Evolutionary conservation across 495 filamentous ascomycete species (phyloP).

Genomic region (Lophiotrema nucula): DNA sequence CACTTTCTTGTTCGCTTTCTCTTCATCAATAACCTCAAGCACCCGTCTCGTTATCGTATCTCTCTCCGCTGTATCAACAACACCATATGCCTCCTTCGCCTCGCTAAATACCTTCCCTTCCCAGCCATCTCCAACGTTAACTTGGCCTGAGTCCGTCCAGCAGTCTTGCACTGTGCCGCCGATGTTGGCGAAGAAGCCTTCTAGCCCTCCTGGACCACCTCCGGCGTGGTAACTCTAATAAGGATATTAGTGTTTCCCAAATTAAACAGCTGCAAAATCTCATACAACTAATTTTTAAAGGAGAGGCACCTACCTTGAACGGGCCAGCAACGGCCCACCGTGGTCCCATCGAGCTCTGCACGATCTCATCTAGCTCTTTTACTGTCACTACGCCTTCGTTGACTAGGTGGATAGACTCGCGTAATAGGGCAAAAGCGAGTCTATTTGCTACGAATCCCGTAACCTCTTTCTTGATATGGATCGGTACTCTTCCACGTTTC

Average conservation of each 20-base stretch:
- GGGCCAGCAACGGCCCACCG: slow-evolving; percentile 59
- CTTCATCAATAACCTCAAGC: slow-evolving; percentile 32
- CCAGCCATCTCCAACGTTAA: slow-evolving; percentile 45
- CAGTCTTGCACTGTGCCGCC: slow-evolving; percentile 55
- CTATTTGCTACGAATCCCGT: slow-evolving; percentile 43
- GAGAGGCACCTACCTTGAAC: too few relatives aligned
- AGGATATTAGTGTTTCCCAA: too few relatives aligned
- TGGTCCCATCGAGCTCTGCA: slow-evolving; percentile 53
- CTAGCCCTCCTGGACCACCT: slow-evolving; percentile 55
- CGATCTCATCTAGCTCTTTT: slow-evolving; percentile 42
- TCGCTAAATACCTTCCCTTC: slow-evolving; percentile 37
- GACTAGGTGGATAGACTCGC: slow-evolving; percentile 40
- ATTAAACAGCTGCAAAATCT: too few relatives aligned
- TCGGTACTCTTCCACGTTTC: slow-evolving; percentile 48
- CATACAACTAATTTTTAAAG: too few relatives aligned
- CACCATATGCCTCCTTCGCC: slow-evolving; percentile 37
- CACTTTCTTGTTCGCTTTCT: slow-evolving; percentile 4
- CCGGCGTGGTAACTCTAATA: slow-evolving; percentile 62
- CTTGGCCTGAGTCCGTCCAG: slow-evolving; percentile 52
- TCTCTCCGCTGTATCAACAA: slow-evolving; percentile 35
- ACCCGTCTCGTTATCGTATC: slow-evolving; percentile 38
- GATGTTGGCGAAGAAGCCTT: slow-evolving; percentile 57
- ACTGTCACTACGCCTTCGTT: slow-evolving; percentile 35
- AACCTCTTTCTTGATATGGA: slow-evolving; percentile 54
- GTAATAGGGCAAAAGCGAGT: slow-evolving; percentile 41